phyloP scores from a whole-genome alignment of 1,284 basidiomycete genomes.

The Pterula multifida region DNA sequence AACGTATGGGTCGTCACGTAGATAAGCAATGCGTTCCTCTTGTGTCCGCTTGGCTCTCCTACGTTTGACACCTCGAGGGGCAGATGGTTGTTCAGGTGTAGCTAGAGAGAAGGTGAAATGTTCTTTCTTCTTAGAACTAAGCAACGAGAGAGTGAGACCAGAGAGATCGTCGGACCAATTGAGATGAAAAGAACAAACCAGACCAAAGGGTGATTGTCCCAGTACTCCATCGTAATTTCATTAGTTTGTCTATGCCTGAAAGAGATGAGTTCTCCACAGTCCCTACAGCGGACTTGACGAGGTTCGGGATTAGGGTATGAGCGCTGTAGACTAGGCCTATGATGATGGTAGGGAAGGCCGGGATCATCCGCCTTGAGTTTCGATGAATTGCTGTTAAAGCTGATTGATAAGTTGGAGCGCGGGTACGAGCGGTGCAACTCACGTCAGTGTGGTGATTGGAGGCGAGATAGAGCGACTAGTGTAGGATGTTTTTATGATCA shows the following conservation, averaged over 20 bases:
- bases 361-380: slow-evolving; percentile 26
- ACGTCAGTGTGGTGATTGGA: not conserved
- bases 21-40: slow-evolving; percentile 64
- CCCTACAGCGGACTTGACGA: slow-evolving; percentile 50
- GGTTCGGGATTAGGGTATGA: slow-evolving; percentile 21
- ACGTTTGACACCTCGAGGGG: slow-evolving; percentile 36
- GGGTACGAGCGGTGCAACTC: slow-evolving; percentile 12
- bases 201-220: slow-evolving; percentile 50
- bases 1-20: slow-evolving; percentile 63
- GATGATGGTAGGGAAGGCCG: slow-evolving; percentile 1
- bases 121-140: slow-evolving; percentile 16
- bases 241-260: slow-evolving; percentile 51
- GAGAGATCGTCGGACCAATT: too few relatives aligned
- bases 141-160: slow-evolving; percentile 4
- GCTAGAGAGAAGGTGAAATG: slow-evolving; percentile 27
- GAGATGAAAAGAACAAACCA: slow-evolving; percentile 38
- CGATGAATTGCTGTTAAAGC: slow-evolving; percentile 19
- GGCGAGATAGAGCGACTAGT: not conserved
- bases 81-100: slow-evolving; percentile 26
- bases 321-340: slow-evolving; percentile 9
- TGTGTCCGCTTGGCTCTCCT: slow-evolving; percentile 67
- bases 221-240: slow-evolving; percentile 51
- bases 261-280: slow-evolving; percentile 45
- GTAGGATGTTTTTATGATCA: not conserved
- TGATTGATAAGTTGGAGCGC: slow-evolving; percentile 8